Evolutionary conservation across 1,284 basidiomycete species (phyloP), one percentile per base, ranked within the genome.

Genomic region (Coniferiporia weirii): DNA sequence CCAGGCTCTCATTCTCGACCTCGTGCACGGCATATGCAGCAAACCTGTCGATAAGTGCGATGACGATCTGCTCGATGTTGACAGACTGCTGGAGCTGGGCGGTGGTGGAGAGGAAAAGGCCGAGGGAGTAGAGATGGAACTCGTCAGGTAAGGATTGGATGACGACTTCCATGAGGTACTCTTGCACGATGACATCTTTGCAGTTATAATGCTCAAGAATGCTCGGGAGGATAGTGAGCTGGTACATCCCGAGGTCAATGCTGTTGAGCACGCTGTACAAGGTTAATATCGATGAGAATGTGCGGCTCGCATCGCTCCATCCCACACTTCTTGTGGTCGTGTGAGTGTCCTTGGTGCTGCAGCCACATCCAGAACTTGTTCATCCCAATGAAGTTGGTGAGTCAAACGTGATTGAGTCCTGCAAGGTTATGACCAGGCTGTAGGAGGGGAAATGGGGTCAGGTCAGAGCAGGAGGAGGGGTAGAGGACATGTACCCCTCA

Each of bases 351-450:
- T 95, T 47, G 68, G 27, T 98, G 95, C 72, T 98, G 95, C 20
- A 98, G 79, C 47, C 95, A 87, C 1, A 98, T 95, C 95, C 95
- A 98, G 32, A 98, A 85, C 72, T 97, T 98, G 82, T 97, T 98
- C 95, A 97, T 98, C 71, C 98, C 95, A 70, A 98, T 93, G 68
- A 97, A 97, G 74, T 98, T 97, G 63, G 94, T 96, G 61, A 98
- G 81, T 97, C 93, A 70, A 97, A 98, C 2, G 84, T 84, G 64
- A 93, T 95, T 1, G 94, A 96, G 73, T 98, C 95, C 73, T 94
- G 87, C 2, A 98, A 79, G 69, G 93, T 93, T 52, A 95, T 95
- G 48, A 76, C 72, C 15, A 92, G 91, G 17, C 94, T 96, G 57
- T 56, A 63, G 35, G 52, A n/a, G 7, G 44, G 7, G 9, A 17